Base-by-base conservation (phyloP, 352 stramenopile species). In the Labyrinthula sp. region DNA sequence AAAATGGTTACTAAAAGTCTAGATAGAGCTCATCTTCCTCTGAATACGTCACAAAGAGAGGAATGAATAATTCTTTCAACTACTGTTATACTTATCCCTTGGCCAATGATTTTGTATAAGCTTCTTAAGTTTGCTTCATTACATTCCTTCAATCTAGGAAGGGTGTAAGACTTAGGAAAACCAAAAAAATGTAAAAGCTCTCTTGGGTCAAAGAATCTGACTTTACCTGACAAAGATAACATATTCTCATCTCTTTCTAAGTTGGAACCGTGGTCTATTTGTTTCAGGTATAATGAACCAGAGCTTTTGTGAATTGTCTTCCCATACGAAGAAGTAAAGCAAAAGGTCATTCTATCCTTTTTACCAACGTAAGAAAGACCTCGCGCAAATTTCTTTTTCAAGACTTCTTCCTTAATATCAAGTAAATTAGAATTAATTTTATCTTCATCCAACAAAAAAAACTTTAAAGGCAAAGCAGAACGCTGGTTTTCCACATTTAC, bases 311-410 rank as follows among this genome's bases (percentile, higher is more conserved):
- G 49, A 25, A 57, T 43, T 3, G 59, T 61, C 10, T 59, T 28
- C 4, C 61, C 57, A 45, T 70, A 70, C 12, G 45, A 41, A 26
- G 62, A 61, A 2, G 63, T 70, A 41, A 70, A 70, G 28, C 63
- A 70, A 37, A 63, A 61, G 2, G 63, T 69, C 3, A 40, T 34
- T 1, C 38, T 48, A 39, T 66, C 55, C 0, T 12, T 3, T 20
- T 12, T 4, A 18, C 33, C 24, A 0, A 60, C 58, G 17, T 63
- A 56, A 2, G 40, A 52, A 10, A 57, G 21, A 3, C 48, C 28
- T 22, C 48, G 45, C 15, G 54, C 60, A 56, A 56, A 68, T 5
- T 40, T 10, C 38, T 67, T 50, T 21, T 34, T 18, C 12, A 68
- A 30, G 18, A 56, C 38, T 10, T 18, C 10, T 18, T 60, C 40